Conservation (phyloP, 176 grass and related monocot genomes). For the Typha latifolia region DNA sequence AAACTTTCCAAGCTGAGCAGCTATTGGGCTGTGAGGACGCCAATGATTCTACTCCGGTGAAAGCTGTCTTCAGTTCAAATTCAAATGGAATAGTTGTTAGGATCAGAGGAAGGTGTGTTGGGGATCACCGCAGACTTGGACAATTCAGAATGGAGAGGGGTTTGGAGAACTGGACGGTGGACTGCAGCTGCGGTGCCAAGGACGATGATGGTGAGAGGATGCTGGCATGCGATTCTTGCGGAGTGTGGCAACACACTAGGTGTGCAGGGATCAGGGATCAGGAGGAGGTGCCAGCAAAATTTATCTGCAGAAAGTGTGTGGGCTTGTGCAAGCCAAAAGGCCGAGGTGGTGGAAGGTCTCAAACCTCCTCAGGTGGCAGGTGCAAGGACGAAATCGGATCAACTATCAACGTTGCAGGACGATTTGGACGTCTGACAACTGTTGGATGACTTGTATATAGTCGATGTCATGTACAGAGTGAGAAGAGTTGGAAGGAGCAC, state of each 20-base stretch:
- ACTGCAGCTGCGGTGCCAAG: constrained; percentile 78
- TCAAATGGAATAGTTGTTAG: constrained; percentile 24
- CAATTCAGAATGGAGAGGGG: constrained; percentile 92
- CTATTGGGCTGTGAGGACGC: constrained; percentile 45
- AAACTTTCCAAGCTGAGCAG: constrained; percentile 76
- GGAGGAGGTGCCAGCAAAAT: constrained; percentile 72
- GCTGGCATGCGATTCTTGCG: constrained; percentile 85
- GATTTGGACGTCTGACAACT: constrained; percentile 46
- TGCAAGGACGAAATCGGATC: constrained; percentile 64
- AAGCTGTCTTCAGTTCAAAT: constrained; percentile 46
- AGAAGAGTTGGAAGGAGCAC: background rate
- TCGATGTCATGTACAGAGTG: constrained; percentile 22
- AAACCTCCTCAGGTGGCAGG: constrained; percentile 27
- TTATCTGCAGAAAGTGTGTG: constrained; percentile 60
- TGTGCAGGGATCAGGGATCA: constrained; percentile 73
- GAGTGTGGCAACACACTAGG: constrained; percentile 94
- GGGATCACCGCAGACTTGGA: constrained; percentile 37
- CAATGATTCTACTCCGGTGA: constrained; percentile 44
- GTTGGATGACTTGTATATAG: constrained; percentile 74
- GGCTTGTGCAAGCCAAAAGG: constrained; percentile 29
- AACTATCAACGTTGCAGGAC: constrained; percentile 32
- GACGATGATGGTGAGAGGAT: constrained; percentile 96
- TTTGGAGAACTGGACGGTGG: constrained; percentile 87
- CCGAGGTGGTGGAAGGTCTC: constrained; percentile 31
- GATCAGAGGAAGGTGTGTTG: constrained; percentile 50